Base-by-base conservation (phyloP, 345 rosid genomes). In the Citrus reticulata region DNA sequence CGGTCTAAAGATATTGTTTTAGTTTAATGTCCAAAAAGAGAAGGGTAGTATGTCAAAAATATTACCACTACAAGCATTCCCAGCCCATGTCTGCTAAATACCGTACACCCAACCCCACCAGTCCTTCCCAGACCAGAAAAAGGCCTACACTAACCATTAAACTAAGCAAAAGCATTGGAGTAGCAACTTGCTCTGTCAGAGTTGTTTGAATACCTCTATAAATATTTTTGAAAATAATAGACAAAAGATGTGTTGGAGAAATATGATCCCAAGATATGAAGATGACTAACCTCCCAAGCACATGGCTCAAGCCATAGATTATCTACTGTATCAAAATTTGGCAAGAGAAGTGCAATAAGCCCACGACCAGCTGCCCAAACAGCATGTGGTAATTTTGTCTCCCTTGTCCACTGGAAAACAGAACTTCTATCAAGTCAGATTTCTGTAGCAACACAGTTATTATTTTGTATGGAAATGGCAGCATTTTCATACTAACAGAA, bases 291-390 rank as follows among this genome's bases (percentile, higher is more conserved):
- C 95, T 93, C 92, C 98, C 98, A 93, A 32, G 97, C 90, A 84
- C 79, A 85, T 42, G 98, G 98, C 82, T 95, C 98, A 86, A 95
- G 89, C 98, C 98, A 95, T 71, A 95, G 77, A 82, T 89, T 90
- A 78, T 95, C 97, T 30, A 95, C 98, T 37, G 84, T 82, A 81
- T 92, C 98, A 34, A 90, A 95, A 80, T 92, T 95, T 61, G 98
- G 98, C 70, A 93, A 87, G 34, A 93, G 79, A 84, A 87, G 87
- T 40, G 97, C 86, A 51, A 92, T 91, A 55, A 95, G 95, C 76
- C 94, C 95, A 83, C 95, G 94, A 39, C 98, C 98, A 85, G 95
- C 95, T 77, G 97, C 98, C 98, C 97, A 95, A 68, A 95, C 93
- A 78, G 97, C 95, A 87, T 93, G 98, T 32, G 97, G 95, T 77